Conservation (phyloP, 345 rosid genomes). For the Gossypium sturtianum region DNA sequence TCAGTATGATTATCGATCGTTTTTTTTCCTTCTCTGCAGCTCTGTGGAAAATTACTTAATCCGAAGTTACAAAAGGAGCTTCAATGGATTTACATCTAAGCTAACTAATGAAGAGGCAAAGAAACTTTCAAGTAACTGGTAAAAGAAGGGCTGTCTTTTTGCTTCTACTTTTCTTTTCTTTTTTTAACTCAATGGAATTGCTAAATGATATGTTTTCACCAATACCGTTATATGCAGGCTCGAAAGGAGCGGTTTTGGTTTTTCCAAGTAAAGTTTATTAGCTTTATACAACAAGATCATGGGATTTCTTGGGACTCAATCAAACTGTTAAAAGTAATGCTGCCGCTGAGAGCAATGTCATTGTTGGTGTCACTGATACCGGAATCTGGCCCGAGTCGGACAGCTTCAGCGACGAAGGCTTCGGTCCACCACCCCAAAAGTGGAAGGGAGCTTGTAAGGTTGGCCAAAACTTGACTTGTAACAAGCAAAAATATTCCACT, state of each 20-base stretch:
- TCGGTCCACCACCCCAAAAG: no score
- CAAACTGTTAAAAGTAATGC: constrained; percentile 10
- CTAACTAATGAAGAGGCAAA: constrained; percentile 39
- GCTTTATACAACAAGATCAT: constrained; percentile 32
- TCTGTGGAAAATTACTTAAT: constrained; percentile 24
- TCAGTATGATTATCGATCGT: not conserved
- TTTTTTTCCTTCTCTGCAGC: constrained; percentile 9
- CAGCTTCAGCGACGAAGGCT: no score
- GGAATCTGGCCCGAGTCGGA: no score
- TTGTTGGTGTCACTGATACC: constrained; percentile 5
- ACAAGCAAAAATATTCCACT: no score
- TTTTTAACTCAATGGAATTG: not conserved
- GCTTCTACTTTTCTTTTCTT: no score
- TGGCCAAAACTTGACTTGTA: no score
- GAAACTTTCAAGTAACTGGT: constrained; percentile 25
- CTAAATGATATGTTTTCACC: not conserved
- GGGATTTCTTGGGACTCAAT: constrained; percentile 30
- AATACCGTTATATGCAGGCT: not conserved
- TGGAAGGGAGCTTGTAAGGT: no score
- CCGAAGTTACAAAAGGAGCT: constrained; percentile 51
- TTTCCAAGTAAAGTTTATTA: not conserved
- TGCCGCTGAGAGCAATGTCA: constrained; percentile 24
- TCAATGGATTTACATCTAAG: constrained; percentile 52
- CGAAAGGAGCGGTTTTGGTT: constrained; percentile 9
- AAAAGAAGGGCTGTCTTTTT: not conserved